Base-by-base conservation (phyloP, 805 yeast genomes). In the Teunomyces atbi region DNA sequence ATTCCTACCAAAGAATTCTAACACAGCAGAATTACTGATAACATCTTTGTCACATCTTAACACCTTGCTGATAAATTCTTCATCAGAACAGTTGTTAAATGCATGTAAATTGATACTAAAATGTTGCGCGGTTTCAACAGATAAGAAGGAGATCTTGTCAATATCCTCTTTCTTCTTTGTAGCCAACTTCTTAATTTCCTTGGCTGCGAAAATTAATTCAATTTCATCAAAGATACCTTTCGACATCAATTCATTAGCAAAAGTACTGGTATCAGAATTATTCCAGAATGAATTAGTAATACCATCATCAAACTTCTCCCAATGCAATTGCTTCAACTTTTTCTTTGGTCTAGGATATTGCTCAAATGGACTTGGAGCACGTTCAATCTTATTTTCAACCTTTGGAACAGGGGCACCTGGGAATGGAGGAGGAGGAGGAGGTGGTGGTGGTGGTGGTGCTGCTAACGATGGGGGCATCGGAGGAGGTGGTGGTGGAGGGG, bases 21-120 rank as follows among this genome's bases (percentile, higher is more conserved):
- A 61, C 2, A 86, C 81, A 38, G 83, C 81, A 4, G 69, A 58
- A 49, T 82, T 84, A 3, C 67, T 66, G 7, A 81, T 57, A 5
- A 86, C 68, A 7, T 74, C 76, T 23, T 66, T 64, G 48, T 84
- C 89, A 68, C 95, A 86, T 28, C 68, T 59, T 47, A 86, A 69
- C 2, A 86, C 79, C 57, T 76, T 78, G 3, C 52, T 44, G 2
- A 84, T 71, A 47, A 86, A 69, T 35, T 80, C 82, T 20, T 73
- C 79, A 36, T 78, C 89, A 3, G 77, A 58, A 28, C 76, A 58
- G 26, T 65, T 64, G 15, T 81, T 77, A 60, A 79, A 86, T 58
- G 78, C 72, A 56, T 86, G 91, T 45, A 86, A 69, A 57, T 86
- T 86, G 55, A 86, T 86, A 34, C 89, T 89, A 65, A 86, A 85